Evolutionary conservation across 495 filamentous ascomycete genomes (phyloP).

Genomic region (Xylaria longipes): DNA sequence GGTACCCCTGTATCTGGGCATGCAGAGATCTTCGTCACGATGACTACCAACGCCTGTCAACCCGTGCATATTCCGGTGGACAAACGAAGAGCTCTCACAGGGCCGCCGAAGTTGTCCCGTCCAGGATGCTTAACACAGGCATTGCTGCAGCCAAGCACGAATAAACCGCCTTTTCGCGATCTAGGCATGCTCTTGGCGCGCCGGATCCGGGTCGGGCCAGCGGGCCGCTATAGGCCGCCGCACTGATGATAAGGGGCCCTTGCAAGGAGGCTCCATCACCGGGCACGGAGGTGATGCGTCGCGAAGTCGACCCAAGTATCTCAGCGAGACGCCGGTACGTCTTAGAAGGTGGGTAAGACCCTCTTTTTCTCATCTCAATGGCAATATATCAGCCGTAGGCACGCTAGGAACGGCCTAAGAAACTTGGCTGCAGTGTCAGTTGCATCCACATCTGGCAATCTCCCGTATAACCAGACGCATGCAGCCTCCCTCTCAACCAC

Average conservation of each 20-base stretch:
- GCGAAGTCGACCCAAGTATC: conserved; percentile 10
- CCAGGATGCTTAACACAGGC: neutral
- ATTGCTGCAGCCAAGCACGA: conserved; percentile 25
- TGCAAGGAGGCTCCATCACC: conserved; percentile 1
- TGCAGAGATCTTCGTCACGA: conserved; percentile 22
- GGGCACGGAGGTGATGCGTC: conserved; percentile 6
- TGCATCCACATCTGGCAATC: neutral
- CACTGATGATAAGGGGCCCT: conserved; percentile 14
- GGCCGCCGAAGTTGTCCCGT: conserved; percentile 23
- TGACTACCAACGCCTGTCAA: conserved; percentile 1
- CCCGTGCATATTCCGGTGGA: conserved; percentile 12
- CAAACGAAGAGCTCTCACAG: conserved; percentile 15
- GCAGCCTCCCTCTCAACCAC: conserved; percentile 1
- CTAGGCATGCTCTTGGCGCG: conserved; percentile 26
- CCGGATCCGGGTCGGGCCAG: conserved; percentile 24
- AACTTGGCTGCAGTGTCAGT: conserved; percentile 15
- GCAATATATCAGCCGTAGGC: conserved; percentile 11
- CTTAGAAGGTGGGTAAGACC: conserved; percentile 24
- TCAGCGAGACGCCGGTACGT: neutral
- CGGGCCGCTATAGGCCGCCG: conserved; percentile 19
- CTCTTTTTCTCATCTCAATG: conserved; percentile 21
- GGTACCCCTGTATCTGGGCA: conserved; percentile 19
- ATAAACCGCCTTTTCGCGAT: neutral
- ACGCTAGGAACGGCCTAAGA: conserved; percentile 9
- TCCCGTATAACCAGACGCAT: conserved; percentile 6